phyloP scores from a whole-genome alignment of 768 basidiomycete genomes.

The Leucogyrophana mollusca region DNA sequence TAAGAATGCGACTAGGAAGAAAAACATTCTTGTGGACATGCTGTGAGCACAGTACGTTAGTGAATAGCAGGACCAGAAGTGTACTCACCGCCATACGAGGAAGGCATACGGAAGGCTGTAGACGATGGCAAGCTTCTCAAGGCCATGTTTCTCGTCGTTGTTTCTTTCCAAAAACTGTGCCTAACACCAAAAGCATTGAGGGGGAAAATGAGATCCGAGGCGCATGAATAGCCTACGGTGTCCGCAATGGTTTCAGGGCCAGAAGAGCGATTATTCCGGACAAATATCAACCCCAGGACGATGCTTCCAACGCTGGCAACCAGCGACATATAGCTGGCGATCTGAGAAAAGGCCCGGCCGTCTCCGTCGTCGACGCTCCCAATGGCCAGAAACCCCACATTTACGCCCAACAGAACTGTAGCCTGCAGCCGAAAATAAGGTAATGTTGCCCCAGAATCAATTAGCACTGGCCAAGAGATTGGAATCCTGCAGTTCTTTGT shows the following conservation, averaged over 20 bases:
- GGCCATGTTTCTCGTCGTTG: constrained; percentile 18
- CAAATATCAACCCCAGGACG: constrained; percentile 41
- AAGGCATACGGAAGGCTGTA: constrained; percentile 51
- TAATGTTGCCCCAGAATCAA: constrained; percentile 14
- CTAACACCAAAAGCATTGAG: neutral
- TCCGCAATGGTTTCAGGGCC: constrained; percentile 26
- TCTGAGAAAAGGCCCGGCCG: constrained; percentile 28
- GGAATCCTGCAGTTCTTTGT: constrained; percentile 45
- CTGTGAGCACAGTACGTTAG: too few species aligned
- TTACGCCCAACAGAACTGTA: constrained; percentile 56
- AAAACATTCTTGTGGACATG: constrained; percentile 19
- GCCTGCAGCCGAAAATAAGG: constrained; percentile 33
- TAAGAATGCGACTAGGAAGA: constrained; percentile 26
- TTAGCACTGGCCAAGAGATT: constrained; percentile 48
- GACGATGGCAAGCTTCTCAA: constrained; percentile 45
- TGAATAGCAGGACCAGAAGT: too few species aligned
- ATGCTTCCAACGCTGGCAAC: constrained; percentile 41
- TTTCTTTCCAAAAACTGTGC: too few species aligned
- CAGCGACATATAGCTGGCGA: constrained; percentile 44
- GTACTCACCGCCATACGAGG: constrained; percentile 51
- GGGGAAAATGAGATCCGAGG: neutral
- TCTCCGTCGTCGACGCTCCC: constrained; percentile 32
- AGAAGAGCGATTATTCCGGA: constrained; percentile 38
- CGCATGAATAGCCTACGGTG: constrained; percentile 33
- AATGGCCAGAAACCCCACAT: constrained; percentile 62